Evolutionary conservation across 2,329 filamentous ascomycete genomes (phyloP).

Genomic region (Fusarium nygamai): DNA sequence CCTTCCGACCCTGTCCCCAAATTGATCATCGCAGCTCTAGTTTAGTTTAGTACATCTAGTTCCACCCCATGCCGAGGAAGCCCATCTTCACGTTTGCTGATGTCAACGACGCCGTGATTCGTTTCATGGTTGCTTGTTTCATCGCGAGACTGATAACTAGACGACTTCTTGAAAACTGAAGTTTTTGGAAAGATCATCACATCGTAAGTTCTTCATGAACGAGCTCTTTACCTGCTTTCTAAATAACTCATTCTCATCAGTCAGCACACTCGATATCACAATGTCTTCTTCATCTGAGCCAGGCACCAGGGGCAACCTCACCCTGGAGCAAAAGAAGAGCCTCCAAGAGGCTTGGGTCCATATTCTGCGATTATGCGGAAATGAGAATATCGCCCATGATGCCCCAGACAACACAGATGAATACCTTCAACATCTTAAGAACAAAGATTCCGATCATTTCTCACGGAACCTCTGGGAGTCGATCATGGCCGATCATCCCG

Average conservation of each 20-base stretch:
- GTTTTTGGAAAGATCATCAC: background rate
- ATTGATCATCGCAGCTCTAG: background rate
- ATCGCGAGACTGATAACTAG: slow-evolving; percentile 4
- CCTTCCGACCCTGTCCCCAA: slow-evolving; percentile 28
- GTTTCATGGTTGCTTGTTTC: background rate
- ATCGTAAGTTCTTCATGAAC: background rate
- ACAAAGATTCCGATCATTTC: slow-evolving; percentile 25
- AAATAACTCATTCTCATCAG: background rate
- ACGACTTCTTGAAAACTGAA: background rate
- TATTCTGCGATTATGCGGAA: slow-evolving; percentile 24
- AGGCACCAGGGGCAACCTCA: slow-evolving; percentile 31
- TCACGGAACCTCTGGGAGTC: slow-evolving; percentile 20
- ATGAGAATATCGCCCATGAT: background rate
- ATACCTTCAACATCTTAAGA: slow-evolving; percentile 2
- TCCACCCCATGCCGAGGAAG: background rate
- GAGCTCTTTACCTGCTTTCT: background rate
- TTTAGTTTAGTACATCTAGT: background rate
- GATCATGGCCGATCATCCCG: slow-evolving; percentile 48
- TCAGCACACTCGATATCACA: slow-evolving; percentile 12
- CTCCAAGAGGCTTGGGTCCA: slow-evolving; percentile 35
- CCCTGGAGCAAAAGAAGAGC: slow-evolving; percentile 19
- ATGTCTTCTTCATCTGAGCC: slow-evolving; percentile 24
- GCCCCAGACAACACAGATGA: background rate
- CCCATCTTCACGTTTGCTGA: background rate
- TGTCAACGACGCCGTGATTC: background rate